Percentiles rank a stretch among this genome's conserved stretches.
Evolutionary conservation across 176 grass and related monocot genomes (phyloP).

Genomic region (Hordeum marinum): DNA sequence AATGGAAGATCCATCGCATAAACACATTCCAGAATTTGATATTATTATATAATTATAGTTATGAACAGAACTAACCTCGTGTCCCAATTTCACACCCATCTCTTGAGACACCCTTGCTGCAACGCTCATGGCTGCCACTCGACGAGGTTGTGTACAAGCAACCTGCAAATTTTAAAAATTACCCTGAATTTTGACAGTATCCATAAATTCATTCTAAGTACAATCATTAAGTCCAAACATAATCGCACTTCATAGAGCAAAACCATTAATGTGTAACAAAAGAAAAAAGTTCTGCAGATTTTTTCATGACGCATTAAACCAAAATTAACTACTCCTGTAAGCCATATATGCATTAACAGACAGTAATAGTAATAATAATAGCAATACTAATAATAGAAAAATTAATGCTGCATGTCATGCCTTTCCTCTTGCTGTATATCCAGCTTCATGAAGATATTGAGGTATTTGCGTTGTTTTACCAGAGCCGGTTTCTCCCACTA

Average conservation of each 20-base stretch:
- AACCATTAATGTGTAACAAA: neutral
- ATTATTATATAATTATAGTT: neutral
- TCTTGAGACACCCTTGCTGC: conserved; percentile 89
- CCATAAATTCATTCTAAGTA: neutral
- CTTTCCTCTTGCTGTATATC: conserved; percentile 73
- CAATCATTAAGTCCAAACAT: neutral
- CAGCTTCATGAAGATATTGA: conserved; percentile 95
- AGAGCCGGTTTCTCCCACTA: conserved; percentile 97
- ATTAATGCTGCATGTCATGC: conserved; percentile 20
- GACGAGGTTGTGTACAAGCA: conserved; percentile 87
- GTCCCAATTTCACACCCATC: conserved; percentile 92
- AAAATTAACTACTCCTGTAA: conserved; percentile 1
- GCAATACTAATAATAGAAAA: neutral
- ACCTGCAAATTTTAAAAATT: conserved; percentile 55
- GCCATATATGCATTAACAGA: neutral
- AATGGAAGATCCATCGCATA: neutral
- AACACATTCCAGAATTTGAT: neutral
- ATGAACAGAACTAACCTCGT: conserved; percentile 60
- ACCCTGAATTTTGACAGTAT: neutral
- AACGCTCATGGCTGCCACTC: conserved; percentile 97
- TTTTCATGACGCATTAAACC: neutral
- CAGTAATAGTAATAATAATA: neutral
- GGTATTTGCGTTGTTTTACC: conserved; percentile 98
- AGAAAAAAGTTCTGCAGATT: neutral
- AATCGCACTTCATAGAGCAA: neutral